These are phyloP conservation scores for Boletus edulis DNA, from an alignment of 768 basidiomycete species.

Conservation along the genomic window DNA sequence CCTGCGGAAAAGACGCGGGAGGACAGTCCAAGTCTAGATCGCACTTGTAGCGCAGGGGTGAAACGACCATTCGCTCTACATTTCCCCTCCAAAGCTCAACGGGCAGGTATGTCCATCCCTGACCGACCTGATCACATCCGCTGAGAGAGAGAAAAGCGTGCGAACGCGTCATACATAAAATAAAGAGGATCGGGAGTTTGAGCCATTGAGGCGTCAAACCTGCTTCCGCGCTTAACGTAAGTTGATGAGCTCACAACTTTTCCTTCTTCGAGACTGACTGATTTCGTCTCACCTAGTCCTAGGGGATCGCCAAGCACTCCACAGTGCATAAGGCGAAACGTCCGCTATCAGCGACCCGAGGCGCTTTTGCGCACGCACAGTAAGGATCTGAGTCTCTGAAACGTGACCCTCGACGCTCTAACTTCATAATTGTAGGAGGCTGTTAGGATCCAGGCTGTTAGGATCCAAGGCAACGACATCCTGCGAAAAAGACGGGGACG, in stretches of 20 bases:
- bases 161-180: background rate
- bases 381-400: background rate
- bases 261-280: background rate
- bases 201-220: no score
- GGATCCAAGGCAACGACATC: background rate
- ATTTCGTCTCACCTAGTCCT: background rate
- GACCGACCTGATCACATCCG: background rate
- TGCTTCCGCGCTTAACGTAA: background rate
- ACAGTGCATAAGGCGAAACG: background rate
- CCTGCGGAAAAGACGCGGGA: background rate
- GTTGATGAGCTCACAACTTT: background rate
- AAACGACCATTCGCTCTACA: no score
- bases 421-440: background rate
- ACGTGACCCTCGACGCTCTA: background rate
- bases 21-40: no score
- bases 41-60: no score
- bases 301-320: no score
- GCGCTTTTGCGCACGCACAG: background rate
- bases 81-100: background rate
- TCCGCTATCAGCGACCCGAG: background rate
- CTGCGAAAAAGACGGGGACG: background rate
- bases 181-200: background rate
- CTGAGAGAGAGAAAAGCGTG: background rate
- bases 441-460: background rate
- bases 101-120: background rate